A percentile compares a stretch with the other conserved stretches of the same genome.
Evolutionary conservation across 2,329 filamentous ascomycete species (phyloP).

Genomic region (Ceratocystis papillata): DNA sequence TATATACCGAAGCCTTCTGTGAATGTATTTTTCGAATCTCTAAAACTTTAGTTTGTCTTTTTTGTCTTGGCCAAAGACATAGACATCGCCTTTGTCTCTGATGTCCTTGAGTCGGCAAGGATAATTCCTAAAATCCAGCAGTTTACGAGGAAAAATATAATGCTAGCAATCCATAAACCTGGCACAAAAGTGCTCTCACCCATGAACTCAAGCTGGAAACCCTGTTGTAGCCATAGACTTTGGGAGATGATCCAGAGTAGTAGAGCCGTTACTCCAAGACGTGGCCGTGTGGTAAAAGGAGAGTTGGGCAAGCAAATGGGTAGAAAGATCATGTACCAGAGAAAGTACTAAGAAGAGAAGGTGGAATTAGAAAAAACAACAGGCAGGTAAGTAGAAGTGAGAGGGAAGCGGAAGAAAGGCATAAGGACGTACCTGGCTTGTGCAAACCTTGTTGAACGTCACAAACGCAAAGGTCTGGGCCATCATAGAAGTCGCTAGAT

Average conservation of each 20-base stretch:
- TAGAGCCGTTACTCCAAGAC: slow-evolving; percentile 54
- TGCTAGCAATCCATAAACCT: slow-evolving; percentile 63
- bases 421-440: slow-evolving; percentile 62
- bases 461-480: slow-evolving; percentile 97
- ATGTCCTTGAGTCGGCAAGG: slow-evolving; percentile 48
- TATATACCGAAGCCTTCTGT: neutral
- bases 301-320: slow-evolving; percentile 82
- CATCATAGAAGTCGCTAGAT: slow-evolving; percentile 74
- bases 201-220: slow-evolving; percentile 65
- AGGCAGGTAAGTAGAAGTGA: neutral
- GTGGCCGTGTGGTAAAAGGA: slow-evolving; percentile 51
- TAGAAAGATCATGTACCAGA: slow-evolving; percentile 93
- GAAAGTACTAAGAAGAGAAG: slow-evolving; percentile 60
- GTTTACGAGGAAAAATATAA: slow-evolving; percentile 76
- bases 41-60: neutral
- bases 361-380: neutral
- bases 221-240: slow-evolving; percentile 64
- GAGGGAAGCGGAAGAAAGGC: neutral
- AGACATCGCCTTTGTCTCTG: slow-evolving; percentile 4
- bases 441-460: slow-evolving; percentile 97
- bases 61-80: neutral
- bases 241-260: slow-evolving; percentile 67
- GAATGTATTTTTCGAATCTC: neutral
- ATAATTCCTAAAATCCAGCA: slow-evolving; percentile 78
- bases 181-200: slow-evolving; percentile 76